Evolutionary conservation across 2,329 filamentous ascomycete species (phyloP), one percentile per base, ranked within the genome.

Genomic region (Epichloe gansuensis): DNA sequence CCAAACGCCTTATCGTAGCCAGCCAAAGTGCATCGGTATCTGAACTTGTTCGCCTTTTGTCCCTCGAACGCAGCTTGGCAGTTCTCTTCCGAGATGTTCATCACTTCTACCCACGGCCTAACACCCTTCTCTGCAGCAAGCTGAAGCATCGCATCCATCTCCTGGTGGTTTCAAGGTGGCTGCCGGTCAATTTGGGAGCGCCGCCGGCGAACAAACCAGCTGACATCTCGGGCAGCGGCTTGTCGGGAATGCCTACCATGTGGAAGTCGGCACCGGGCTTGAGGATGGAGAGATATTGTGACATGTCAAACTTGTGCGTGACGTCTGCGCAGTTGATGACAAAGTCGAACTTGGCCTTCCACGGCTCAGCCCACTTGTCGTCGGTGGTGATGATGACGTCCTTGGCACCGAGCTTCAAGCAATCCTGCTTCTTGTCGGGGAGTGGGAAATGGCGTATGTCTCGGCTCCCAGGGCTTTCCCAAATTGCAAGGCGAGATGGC

Each of bases 401-500:
- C 69, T 77, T 77, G 1, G 83, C 83, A 6, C 84, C 83, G 54
- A 87, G 73, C 57, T 78, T 77, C 58, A 73, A 67, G 7, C 79
- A 80, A 61, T 86, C 82, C 0, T 73, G 74, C 39, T 69, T 72
- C 70, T 87, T 87, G 62, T 65, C 60, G 71, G 70, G 0, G 74
- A 78, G 56, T 84, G 79, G 6, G 81, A 83, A 58, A 86, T 78
- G 8, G 79, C 82, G 23, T 83, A 80, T 6, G 77, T 75, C 46
- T 87, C 81, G 28, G 82, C 83, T 9, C 82, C 83, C 1, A 91
- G 69, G 0, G 86, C 86, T 59, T 77, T 81, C 0, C 86, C 82
- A 65, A 80, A 89, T 55, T 88, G 72, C 13, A 91, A 65, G 0
- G 79, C 87, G 57, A 90, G 81, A 63, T 91, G 86, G 0, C 86